These are phyloP conservation scores for Croton setiger DNA, from an alignment of 441 rosid species.

Conservation along the genomic window DNA sequence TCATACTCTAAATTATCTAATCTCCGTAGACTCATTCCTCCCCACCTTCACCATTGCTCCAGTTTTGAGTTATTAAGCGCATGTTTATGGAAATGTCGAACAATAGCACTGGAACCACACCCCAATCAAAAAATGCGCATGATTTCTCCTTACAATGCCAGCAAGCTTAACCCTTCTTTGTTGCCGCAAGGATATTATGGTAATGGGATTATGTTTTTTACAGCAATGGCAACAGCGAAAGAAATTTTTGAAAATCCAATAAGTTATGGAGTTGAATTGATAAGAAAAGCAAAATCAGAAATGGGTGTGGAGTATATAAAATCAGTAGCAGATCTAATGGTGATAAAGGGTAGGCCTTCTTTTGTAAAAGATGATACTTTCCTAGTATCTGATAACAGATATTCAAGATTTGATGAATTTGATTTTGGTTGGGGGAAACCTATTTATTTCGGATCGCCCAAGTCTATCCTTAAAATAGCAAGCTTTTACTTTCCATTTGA, in stretches of 20 bases:
- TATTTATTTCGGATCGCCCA: too few species aligned
- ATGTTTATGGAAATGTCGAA: conserved; percentile 52
- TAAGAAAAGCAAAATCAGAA: conserved; percentile 28
- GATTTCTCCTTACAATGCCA: conserved; percentile 21
- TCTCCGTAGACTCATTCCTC: conserved; percentile 25
- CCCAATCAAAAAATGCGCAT: conserved; percentile 37
- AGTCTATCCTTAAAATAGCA: conserved; percentile 6
- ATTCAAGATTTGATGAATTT: too few species aligned
- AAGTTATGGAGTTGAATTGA: conserved; percentile 29
- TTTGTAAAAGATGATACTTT: too few species aligned
- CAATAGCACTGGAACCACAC: conserved; percentile 32
- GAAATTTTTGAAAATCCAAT: conserved; percentile 14
- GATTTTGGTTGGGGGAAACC: too few species aligned
- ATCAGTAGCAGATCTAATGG: conserved; percentile 21
- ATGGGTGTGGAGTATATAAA: conserved; percentile 29
- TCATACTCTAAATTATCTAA: conserved; percentile 24
- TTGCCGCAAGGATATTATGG: conserved; percentile 51
- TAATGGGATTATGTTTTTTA: conserved; percentile 20
- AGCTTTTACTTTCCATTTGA: conserved; percentile 21
- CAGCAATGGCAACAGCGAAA: conserved; percentile 23
- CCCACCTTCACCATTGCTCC: conserved; percentile 22
- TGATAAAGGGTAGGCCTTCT: not conserved
- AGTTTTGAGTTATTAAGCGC: conserved; percentile 38
- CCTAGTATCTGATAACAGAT: too few species aligned
- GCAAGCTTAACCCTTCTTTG: conserved; percentile 34